Base-by-base conservation (phyloP, 345 rosid genomes). In the Cochlearia excelsa region DNA sequence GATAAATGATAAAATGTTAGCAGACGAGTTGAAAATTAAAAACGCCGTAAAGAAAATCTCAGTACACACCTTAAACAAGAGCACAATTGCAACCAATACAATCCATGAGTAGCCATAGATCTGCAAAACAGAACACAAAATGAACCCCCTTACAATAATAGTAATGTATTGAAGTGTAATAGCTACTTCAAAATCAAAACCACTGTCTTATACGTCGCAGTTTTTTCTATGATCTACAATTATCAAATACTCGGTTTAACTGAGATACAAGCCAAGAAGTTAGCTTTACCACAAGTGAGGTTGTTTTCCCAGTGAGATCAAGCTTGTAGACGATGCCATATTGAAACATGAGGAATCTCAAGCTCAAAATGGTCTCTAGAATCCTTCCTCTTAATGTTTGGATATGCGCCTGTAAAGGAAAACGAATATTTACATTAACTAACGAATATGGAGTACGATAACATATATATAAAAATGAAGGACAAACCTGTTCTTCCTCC, bases 301-400 rank as follows among this genome's bases (percentile, higher is more conserved):
- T 89, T 60, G 65, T 49, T 23, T 63, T 71, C 73, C 73, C 87
- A 4, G 97, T 87, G 62, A 89, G 82, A 61, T 82, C 58, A 58
- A 93, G 92, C 74, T 93, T 93, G 88, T 93, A 93, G 46, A 93
- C 95, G 42, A 93, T 72, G 60, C 99, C 99, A 70, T 93, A 93
- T 75, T 93, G 99, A 72, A 93, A 89, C 61, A 93, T 9, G 35
- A 93, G 28, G 85, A 93, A 93, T 71, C 97, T 87, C 69, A 84
- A 69, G 76, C 82, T 93, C 68, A 93, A 78, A 60, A 93, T 80
- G 33, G 97, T 87, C 74, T 93, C 99, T 79, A 93, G 67, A 50
- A 89, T 73, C 61, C 96, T 90, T 54, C 99, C 99, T 78, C 99
- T 82, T 66, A 79, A 53, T 49, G 97, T 89, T 68, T 89, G 97